Evolutionary conservation across 2,329 filamentous ascomycete species (phyloP), one percentile per base, ranked within the genome.

Genomic region (Bretziella fagacearum): DNA sequence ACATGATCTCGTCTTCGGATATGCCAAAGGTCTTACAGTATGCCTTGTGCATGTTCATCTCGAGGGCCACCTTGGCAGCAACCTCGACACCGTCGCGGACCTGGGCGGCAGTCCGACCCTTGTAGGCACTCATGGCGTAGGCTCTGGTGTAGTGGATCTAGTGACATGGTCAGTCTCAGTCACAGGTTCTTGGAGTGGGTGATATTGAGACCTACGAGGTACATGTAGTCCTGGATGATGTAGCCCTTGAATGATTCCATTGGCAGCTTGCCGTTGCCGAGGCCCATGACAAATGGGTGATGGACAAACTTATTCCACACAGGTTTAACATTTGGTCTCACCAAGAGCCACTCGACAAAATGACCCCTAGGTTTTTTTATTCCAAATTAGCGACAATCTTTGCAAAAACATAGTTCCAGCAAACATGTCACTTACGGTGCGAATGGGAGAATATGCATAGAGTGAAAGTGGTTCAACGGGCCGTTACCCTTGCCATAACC

Each of bases 151-250:
- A 96, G 57, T 95, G 87, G 40, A 82, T 71, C 80, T 86, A 23
- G n/a, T n/a, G n/a, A n/a, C n/a, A 8, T 7, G 13, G 40, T 18
- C 15, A 8, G 4, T 6, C 3, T 30, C 7, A 10, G 2, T 36
- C 23, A n/a, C 15, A 42, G 27, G 25, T 27, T 29, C 22, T 15
- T 22, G 8, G 20, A 44, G 11, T 29, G 20, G 39, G 41, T 15
- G 3, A 33, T 35, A n/a, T 27, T 13, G n/a, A n/a, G n/a, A 18
- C 69, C 35, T 56, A 91, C 82, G 36, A 95, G 65, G 57, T 91
- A 96, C 3, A 94, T 68, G 56, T 95, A 95, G 57, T 96, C 89
- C 56, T 96, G 89, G 7, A 91, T 71, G 48, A 96, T 74, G 59
- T 95, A 96, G 32, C 81, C 73, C 60, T 86, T 91, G 67, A 94